These are phyloP conservation scores for Pestalotiopsis sp. DNA, from an alignment of 2,329 filamentous ascomycete species.

Conservation along the genomic window DNA sequence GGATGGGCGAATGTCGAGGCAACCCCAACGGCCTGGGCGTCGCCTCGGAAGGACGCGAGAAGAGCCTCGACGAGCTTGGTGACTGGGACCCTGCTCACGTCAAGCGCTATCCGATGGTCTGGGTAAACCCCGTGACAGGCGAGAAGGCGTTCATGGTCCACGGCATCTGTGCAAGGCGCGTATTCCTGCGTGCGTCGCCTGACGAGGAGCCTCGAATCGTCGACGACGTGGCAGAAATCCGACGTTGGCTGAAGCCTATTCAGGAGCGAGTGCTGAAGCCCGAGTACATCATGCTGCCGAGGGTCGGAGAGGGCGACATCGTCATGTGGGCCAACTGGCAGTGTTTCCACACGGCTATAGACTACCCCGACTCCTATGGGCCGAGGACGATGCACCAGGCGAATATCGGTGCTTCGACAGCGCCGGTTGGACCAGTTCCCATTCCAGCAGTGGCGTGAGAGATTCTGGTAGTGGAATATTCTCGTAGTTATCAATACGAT, in stretches of 20 bases:
- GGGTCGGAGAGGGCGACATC: slow-evolving; percentile 44
- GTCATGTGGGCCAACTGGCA: slow-evolving; percentile 45
- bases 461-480: background rate
- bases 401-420: slow-evolving; percentile 37
- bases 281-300: slow-evolving; percentile 42
- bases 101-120: slow-evolving; percentile 47
- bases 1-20: slow-evolving; percentile 42
- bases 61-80: slow-evolving; percentile 36
- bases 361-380: slow-evolving; percentile 41
- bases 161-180: slow-evolving; percentile 37
- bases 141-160: slow-evolving; percentile 46
- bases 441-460: slow-evolving; percentile 14
- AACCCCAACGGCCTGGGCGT: slow-evolving; percentile 42
- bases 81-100: slow-evolving; percentile 35
- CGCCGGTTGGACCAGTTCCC: slow-evolving; percentile 19
- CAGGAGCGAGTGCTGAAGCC: slow-evolving; percentile 42
- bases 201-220: slow-evolving; percentile 35
- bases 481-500: background rate
- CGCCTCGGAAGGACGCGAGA: slow-evolving; percentile 38
- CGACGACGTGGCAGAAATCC: slow-evolving; percentile 39
- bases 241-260: slow-evolving; percentile 34
- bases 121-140: slow-evolving; percentile 43
- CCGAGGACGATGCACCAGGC: slow-evolving; percentile 47
- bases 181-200: slow-evolving; percentile 36
- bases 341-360: slow-evolving; percentile 43